These are phyloP conservation scores for Cardamine resedifolia DNA, from an alignment of 345 rosid genomes.

Conservation along the genomic window DNA sequence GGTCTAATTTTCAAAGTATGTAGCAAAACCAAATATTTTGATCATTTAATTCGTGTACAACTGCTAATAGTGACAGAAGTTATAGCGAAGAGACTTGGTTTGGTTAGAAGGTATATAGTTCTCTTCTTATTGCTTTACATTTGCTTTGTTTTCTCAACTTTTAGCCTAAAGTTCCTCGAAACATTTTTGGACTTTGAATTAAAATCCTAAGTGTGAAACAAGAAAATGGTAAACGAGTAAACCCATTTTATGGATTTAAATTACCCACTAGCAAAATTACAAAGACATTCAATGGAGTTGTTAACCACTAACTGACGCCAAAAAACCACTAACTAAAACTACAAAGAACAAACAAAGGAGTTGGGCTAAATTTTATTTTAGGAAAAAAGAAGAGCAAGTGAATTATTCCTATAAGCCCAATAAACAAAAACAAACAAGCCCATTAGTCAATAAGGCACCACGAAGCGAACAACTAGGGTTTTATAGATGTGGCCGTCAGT, in stretches of 20 bases:
- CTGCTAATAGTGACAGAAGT: no score
- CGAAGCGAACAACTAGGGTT: slow-evolving; percentile 15
- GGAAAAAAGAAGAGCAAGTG: background rate
- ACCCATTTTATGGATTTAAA: background rate
- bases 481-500: slow-evolving; percentile 7
- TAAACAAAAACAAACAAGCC: background rate
- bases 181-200: no score
- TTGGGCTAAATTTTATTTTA: background rate
- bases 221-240: background rate
- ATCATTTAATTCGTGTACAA: no score
- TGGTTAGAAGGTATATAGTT: no score
- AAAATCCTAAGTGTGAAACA: no score
- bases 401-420: background rate
- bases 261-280: background rate
- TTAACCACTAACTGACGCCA: no score
- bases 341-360: background rate
- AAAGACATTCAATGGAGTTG: no score
- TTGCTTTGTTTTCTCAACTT: no score
- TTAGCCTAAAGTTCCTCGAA: no score
- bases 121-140: background rate
- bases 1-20: background rate
- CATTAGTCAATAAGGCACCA: background rate
- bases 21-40: background rate
- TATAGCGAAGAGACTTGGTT: no score
- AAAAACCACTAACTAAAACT: background rate